phyloP scores from a whole-genome alignment of 495 filamentous ascomycete genomes.

The Talaromyces thailandensis region DNA sequence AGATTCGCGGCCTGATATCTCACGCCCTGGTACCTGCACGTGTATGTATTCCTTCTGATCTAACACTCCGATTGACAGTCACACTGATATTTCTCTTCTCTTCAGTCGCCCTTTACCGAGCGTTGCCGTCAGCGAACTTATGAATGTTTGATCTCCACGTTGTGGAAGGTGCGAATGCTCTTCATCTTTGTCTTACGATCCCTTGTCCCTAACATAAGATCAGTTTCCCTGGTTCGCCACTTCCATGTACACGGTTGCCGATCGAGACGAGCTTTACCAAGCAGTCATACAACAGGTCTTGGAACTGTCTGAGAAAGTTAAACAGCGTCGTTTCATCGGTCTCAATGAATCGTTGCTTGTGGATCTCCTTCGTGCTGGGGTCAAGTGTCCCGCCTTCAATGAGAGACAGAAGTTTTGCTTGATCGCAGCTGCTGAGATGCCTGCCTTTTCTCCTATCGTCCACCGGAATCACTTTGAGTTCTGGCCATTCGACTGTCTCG shows the following conservation, averaged over 20 bases:
- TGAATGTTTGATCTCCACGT: conserved; percentile 65
- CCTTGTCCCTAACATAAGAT: conserved; percentile 4
- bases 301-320: conserved; percentile 30
- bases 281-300: conserved; percentile 40
- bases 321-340: conserved; percentile 22
- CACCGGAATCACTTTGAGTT: conserved; percentile 1
- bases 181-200: conserved; percentile 1
- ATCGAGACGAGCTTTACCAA: conserved; percentile 51
- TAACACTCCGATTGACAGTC: neutral
- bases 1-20: conserved; percentile 57
- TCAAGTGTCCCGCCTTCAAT: conserved; percentile 57
- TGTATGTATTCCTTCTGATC: conserved; percentile 35
- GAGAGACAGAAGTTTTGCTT: conserved; percentile 39
- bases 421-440: conserved; percentile 4
- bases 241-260: conserved; percentile 51
- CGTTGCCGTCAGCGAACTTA: conserved; percentile 64
- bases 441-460: neutral
- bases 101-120: conserved; percentile 52
- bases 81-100: conserved; percentile 2
- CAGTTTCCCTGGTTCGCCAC: conserved; percentile 62
- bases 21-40: conserved; percentile 59
- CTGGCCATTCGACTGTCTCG: conserved; percentile 31
- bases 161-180: conserved; percentile 49
- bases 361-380: conserved; percentile 47
- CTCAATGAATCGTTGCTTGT: conserved; percentile 46